Percentiles rank a stretch among this genome's conserved stretches.
These are phyloP conservation scores for Stachybotrys chlorohalonatus DNA, from an alignment of 2,329 filamentous ascomycete genomes.

Conservation along the genomic window DNA sequence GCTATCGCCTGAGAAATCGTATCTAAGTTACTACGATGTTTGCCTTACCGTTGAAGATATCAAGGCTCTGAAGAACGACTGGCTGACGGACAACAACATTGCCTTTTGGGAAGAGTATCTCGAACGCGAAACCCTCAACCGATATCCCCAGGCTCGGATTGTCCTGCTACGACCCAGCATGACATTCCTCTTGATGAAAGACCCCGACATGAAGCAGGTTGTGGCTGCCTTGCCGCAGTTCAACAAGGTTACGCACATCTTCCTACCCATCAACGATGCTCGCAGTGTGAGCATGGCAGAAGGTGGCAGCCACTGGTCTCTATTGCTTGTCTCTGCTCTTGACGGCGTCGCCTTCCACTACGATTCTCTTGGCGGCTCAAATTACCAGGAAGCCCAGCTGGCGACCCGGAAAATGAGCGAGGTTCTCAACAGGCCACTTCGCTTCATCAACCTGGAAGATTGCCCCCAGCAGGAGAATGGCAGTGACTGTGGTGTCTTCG, in stretches of 20 bases:
- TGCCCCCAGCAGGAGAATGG: slow-evolving; percentile 87
- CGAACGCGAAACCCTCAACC: slow-evolving; percentile 75
- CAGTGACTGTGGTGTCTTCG: slow-evolving; percentile 91
- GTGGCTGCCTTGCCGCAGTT: slow-evolving; percentile 74
- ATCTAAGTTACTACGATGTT: slow-evolving; percentile 33
- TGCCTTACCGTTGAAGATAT: slow-evolving; percentile 76
- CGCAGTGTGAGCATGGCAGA: slow-evolving; percentile 68
- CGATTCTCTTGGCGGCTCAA: slow-evolving; percentile 72
- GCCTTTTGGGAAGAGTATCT: slow-evolving; percentile 98
- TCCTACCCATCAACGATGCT: slow-evolving; percentile 91
- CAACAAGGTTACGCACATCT: slow-evolving; percentile 74
- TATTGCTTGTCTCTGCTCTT: slow-evolving; percentile 79
- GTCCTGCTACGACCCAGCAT: slow-evolving; percentile 86
- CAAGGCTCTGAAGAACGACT: slow-evolving; percentile 80
- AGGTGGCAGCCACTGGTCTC: slow-evolving; percentile 88
- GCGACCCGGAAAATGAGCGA: slow-evolving; percentile 60
- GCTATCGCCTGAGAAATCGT: slow-evolving; percentile 33
- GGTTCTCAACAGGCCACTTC: slow-evolving; percentile 57
- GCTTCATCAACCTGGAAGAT: slow-evolving; percentile 76
- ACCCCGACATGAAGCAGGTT: slow-evolving; percentile 44
- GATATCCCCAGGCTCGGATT: slow-evolving; percentile 77
- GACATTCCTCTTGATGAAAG: slow-evolving; percentile 84
- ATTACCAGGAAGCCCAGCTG: slow-evolving; percentile 62
- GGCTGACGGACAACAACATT: slow-evolving; percentile 96
- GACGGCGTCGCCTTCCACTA: slow-evolving; percentile 96